These are phyloP conservation scores for Stenogyne calaminthoides DNA, from an alignment of 305 asterid genomes.

Conservation along the genomic window DNA sequence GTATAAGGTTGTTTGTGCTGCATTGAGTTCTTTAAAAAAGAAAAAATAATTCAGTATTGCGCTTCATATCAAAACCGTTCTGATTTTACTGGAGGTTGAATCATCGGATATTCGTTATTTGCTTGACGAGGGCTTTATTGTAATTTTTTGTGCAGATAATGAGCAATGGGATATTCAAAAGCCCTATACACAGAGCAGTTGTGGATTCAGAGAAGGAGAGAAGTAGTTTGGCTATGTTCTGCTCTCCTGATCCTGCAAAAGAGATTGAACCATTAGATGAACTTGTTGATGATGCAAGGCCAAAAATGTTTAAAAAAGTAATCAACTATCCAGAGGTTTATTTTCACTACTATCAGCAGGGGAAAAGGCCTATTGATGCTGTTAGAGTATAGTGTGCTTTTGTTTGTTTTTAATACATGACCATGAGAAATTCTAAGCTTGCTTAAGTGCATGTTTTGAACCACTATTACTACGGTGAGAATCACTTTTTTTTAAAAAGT, in stretches of 20 bases:
- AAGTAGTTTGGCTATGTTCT: constrained; percentile 56
- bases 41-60: too few relatives aligned
- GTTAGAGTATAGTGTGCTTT: constrained; percentile 8
- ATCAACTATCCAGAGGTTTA: constrained; percentile 39
- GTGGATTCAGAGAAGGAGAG: constrained; percentile 53
- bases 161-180: constrained; percentile 71
- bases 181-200: constrained; percentile 76
- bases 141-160: constrained; percentile 47
- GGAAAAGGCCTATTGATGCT: constrained; percentile 62
- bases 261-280: constrained; percentile 61
- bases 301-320: constrained; percentile 50
- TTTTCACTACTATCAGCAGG: constrained; percentile 55
- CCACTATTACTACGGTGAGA: too few relatives aligned
- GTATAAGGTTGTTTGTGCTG: too few relatives aligned
- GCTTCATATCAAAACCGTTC: too few relatives aligned
- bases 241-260: constrained; percentile 41
- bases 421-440: not conserved
- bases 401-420: not conserved
- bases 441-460: too few relatives aligned
- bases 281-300: constrained; percentile 52
- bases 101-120: too few relatives aligned
- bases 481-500: too few relatives aligned
- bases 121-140: not conserved
- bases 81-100: too few relatives aligned
- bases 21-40: too few relatives aligned